Conservation (phyloP, 2,329 filamentous ascomycete genomes). For the Diaporthe citri region DNA sequence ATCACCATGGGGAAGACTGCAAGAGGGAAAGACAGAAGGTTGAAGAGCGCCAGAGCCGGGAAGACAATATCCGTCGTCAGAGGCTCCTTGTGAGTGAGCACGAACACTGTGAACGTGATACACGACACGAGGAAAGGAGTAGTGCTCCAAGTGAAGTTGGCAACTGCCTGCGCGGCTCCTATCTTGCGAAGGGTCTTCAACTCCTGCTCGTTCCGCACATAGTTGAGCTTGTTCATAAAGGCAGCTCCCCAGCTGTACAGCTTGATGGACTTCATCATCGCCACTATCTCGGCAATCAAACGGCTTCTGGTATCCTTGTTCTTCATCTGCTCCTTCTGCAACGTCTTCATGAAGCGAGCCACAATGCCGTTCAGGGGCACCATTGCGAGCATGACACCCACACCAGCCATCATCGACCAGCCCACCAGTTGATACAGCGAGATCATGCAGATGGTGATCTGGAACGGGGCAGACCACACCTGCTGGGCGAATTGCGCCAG, state of each 20-base stretch:
- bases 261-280: conserved; percentile 99
- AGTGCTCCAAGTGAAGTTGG: conserved; percentile 98
- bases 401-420: conserved; percentile 93
- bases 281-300: conserved; percentile 96
- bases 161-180: conserved; percentile 90
- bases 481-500: conserved; percentile 96
- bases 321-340: conserved; percentile 98
- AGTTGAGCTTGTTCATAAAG: conserved; percentile 97
- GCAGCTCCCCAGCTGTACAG: conserved; percentile 97
- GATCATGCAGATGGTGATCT: conserved; percentile 94
- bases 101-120: conserved; percentile 94
- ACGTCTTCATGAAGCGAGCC: conserved; percentile 89
- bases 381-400: conserved; percentile 97
- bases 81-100: conserved; percentile 83
- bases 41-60: conserved; percentile 93
- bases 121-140: conserved; percentile 98
- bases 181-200: conserved; percentile 96
- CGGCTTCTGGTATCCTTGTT: conserved; percentile 96
- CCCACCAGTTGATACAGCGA: conserved; percentile 97
- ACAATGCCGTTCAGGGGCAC: conserved; percentile 95
- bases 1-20: conserved; percentile 98
- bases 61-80: conserved; percentile 96
- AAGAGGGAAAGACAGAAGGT: conserved; percentile 93
- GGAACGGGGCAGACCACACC: conserved; percentile 96
- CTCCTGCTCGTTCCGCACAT: conserved; percentile 95